Evolutionary conservation across 441 rosid genomes (phyloP).

Genomic region (Sinapis alba): DNA sequence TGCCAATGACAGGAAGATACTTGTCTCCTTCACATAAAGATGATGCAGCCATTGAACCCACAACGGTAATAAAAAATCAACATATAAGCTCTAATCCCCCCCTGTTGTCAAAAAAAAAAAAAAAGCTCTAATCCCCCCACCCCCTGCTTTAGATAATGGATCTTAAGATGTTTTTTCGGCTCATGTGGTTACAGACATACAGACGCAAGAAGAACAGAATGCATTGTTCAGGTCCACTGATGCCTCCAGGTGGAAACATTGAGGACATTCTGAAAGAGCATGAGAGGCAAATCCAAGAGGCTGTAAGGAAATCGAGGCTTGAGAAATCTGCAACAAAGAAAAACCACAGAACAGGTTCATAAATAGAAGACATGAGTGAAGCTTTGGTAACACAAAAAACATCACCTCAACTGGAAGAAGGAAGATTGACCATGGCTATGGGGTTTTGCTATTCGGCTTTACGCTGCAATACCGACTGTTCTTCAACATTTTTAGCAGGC

Average conservation of each 20-base stretch:
- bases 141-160: conserved; percentile 12
- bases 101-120: no score
- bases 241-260: conserved; percentile 89
- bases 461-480: background rate
- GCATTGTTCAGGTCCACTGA: conserved; percentile 88
- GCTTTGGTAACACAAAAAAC: background rate
- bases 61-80: conserved; percentile 46
- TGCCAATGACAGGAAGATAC: conserved; percentile 42
- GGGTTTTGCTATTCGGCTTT: background rate
- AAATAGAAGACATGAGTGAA: conserved; percentile 22
- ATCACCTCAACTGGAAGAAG: conserved; percentile 7
- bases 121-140: background rate
- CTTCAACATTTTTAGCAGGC: conserved; percentile 9
- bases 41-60: conserved; percentile 38
- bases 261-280: conserved; percentile 88
- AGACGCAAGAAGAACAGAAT: conserved; percentile 72
- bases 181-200: conserved; percentile 57
- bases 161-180: conserved; percentile 8
- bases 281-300: conserved; percentile 93
- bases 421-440: background rate
- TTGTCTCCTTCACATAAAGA: conserved; percentile 43
- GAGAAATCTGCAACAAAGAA: conserved; percentile 62
- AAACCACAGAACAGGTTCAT: conserved; percentile 33
- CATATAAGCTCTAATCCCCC: background rate
- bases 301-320: conserved; percentile 76